Evolutionary conservation across 2,329 filamentous ascomycete species (phyloP).

Genomic region (Epichloe typhina): DNA sequence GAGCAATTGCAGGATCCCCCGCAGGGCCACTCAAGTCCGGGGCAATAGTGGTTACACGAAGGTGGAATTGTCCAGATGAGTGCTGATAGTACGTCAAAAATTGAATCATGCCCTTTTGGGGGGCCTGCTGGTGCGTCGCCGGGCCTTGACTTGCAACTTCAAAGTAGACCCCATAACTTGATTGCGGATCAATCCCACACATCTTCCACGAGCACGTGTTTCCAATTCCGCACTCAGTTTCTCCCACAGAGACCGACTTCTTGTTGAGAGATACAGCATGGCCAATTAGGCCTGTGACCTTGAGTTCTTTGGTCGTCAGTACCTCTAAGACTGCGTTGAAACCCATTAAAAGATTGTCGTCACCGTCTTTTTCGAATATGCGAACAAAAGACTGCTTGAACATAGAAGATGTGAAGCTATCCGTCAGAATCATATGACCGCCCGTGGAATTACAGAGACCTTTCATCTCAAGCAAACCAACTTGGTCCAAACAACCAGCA

Average conservation of each 20-base stretch:
- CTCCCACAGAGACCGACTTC: constrained; percentile 91
- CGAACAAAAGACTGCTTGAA: constrained; percentile 98
- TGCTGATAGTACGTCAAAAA: constrained; percentile 99
- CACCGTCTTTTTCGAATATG: constrained; percentile 90
- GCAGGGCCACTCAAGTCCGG: constrained; percentile 85
- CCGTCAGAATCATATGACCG: constrained; percentile 94
- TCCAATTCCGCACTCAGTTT: constrained; percentile 95
- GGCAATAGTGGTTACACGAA: constrained; percentile 88
- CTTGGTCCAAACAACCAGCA: constrained; percentile 92
- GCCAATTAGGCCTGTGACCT: constrained; percentile 93
- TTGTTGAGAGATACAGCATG: constrained; percentile 96
- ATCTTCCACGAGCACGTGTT: constrained; percentile 99
- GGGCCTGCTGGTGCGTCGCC: constrained; percentile 71
- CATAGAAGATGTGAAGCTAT: constrained; percentile 98
- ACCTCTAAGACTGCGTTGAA: constrained; percentile 97
- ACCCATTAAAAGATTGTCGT: constrained; percentile 92
- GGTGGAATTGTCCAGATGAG: constrained; percentile 88
- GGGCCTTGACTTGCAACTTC: constrained; percentile 93
- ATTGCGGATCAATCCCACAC: constrained; percentile 90
- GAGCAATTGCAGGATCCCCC: constrained; percentile 86
- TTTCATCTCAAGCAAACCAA: constrained; percentile 96
- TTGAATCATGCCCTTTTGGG: constrained; percentile 87
- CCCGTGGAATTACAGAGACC: constrained; percentile 90
- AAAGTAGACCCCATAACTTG: constrained; percentile 94
- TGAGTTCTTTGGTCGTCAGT: constrained; percentile 92